Evolutionary conservation across 306 rosid species (phyloP).

Genomic region (Lablab purpureus): DNA sequence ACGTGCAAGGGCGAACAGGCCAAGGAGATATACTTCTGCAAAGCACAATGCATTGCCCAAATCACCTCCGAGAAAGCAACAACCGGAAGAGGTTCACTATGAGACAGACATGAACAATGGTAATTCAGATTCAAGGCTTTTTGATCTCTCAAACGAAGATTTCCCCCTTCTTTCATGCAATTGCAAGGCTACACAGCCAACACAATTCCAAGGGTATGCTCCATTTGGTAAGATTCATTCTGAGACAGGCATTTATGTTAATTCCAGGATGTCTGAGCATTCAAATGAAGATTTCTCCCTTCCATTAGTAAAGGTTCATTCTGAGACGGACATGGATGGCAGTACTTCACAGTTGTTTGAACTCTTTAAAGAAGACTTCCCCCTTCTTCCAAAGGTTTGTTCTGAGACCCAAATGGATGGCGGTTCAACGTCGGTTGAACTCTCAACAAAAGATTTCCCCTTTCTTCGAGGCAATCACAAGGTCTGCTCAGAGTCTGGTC

Average conservation of each 20-base stretch:
- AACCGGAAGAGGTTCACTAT: constrained; percentile 21
- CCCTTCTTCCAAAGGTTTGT: background rate
- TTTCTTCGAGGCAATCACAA: constrained; percentile 43
- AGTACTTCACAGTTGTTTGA: background rate
- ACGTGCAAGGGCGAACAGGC: constrained; percentile 34
- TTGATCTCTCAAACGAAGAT: background rate
- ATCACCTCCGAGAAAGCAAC: constrained; percentile 42
- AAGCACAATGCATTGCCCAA: constrained; percentile 4
- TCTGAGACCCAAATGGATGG: background rate
- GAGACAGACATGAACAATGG: background rate
- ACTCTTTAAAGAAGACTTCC: background rate
- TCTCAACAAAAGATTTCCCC: constrained; percentile 56
- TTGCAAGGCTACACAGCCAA: background rate
- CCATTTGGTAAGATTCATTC: background rate
- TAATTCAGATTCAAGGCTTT: background rate
- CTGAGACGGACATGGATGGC: background rate
- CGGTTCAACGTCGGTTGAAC: constrained; percentile 34
- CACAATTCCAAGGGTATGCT: background rate
- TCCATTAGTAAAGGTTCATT: background rate
- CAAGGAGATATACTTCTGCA: constrained; percentile 27
- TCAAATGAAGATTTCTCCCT: constrained; percentile 49
- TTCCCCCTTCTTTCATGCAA: background rate
- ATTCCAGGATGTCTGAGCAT: background rate
- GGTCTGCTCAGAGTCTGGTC: constrained; percentile 17
- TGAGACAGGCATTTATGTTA: background rate